These are phyloP conservation scores for Kurtzmaniella cleridarum DNA, from an alignment of 805 yeast species.

Conservation along the genomic window DNA sequence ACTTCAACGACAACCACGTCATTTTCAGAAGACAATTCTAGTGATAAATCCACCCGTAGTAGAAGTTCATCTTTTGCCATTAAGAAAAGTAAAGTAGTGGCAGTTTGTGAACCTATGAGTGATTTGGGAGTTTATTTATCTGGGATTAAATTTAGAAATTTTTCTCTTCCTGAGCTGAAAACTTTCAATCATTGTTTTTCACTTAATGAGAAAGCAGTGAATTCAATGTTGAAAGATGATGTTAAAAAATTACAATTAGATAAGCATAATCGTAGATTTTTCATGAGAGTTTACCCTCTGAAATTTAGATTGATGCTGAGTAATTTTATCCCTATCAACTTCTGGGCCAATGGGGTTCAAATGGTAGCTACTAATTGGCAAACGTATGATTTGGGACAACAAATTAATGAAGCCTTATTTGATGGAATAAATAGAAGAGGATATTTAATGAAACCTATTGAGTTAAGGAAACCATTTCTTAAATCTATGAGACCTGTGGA, in stretches of 20 bases:
- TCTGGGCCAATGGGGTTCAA: constrained; percentile 85
- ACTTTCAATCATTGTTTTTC: constrained; percentile 80
- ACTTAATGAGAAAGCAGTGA: constrained; percentile 67
- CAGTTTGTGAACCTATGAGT: constrained; percentile 41
- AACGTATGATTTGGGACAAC: constrained; percentile 83
- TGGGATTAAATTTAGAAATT: constrained; percentile 75
- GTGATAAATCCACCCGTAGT: constrained; percentile 11
- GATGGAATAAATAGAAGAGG: constrained; percentile 58
- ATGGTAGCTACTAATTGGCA: constrained; percentile 98
- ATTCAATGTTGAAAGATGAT: constrained; percentile 58
- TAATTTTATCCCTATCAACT: constrained; percentile 72
- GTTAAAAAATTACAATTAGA: constrained; percentile 49
- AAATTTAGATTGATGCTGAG: constrained; percentile 69
- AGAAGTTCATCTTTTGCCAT: constrained; percentile 15
- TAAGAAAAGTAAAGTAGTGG: constrained; percentile 12
- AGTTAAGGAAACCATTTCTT: constrained; percentile 32
- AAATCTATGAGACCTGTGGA: constrained; percentile 14
- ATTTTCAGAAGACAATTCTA: constrained; percentile 33
- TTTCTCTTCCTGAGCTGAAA: constrained; percentile 82
- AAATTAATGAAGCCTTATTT: constrained; percentile 80
- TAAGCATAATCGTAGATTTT: constrained; percentile 69
- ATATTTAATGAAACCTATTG: constrained; percentile 69
- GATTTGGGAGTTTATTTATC: constrained; percentile 64
- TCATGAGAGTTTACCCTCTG: constrained; percentile 88
- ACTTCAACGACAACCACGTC: constrained; percentile 36